Evolutionary conservation across 805 yeast genomes (phyloP), one percentile per base, ranked within the genome.

Genomic region (Suhomyces canberraensis): DNA sequence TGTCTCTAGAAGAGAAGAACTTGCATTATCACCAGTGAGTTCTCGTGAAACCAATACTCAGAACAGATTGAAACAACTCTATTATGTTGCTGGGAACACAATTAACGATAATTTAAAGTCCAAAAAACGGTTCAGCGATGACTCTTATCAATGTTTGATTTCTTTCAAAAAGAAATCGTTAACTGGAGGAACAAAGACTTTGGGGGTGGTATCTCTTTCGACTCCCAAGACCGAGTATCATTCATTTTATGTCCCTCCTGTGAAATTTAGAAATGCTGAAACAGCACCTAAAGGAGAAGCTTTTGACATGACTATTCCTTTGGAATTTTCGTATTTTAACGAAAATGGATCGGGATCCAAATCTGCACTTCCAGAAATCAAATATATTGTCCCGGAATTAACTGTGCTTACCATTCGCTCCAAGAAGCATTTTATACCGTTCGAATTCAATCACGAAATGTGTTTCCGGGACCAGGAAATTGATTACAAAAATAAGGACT

Each of bases 401-500:
- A 60, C 63, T 16, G 64, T 48, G 4, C 52, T 59, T n/a, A 63
- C 71, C 2, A 48, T 64, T 9, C 40, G 61, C 21, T 59, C 71
- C 2, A 50, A 49, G 16, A 65, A 63, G 33, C 52, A 65, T 34
- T 53, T 45, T 7, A 60, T 68, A 11, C 74, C 74, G 2, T 50
- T 68, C 4, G 71, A 66, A 28, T 47, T 68, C 41, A 60, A 57
- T 39, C 69, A 62, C 36, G 71, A 64, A 17, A 56, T 65, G 60
- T 61, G 64, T 37, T 63, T 64, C 42, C 44, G 48, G 11, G 68
- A 64, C 29, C 60, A 59, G 20, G 56, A 56, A 24, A 55, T 60
- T 15, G 59, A 58, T 30, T 48, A 50, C 4, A 42, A 44, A 16
- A 50, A 47, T 27, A 47, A 49, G 18, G 61, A 55, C 25, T 33